phyloP scores from a whole-genome alignment of 1,284 basidiomycete genomes.

The Apiotrichum brassicae region DNA sequence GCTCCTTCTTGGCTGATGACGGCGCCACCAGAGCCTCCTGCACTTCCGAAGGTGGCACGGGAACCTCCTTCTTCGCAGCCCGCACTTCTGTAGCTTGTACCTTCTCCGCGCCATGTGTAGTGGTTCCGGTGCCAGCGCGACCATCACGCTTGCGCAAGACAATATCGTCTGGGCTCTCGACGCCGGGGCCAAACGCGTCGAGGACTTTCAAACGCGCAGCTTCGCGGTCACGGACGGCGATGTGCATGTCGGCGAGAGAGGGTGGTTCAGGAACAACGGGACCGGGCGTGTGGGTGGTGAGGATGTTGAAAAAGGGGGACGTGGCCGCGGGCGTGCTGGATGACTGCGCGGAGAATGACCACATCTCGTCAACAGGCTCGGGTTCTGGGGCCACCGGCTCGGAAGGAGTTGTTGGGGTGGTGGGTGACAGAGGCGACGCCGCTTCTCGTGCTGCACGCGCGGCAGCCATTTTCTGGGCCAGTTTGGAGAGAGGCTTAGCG shows the following conservation, averaged over 20 bases:
- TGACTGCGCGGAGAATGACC: slow-evolving; percentile 2
- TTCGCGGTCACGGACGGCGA: slow-evolving; percentile 26
- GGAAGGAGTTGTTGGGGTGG: neutral
- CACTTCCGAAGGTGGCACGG: neutral
- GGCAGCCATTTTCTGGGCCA: slow-evolving; percentile 52
- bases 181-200: slow-evolving; percentile 29
- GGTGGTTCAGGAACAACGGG: slow-evolving; percentile 7
- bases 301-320: slow-evolving; percentile 40
- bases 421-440: neutral
- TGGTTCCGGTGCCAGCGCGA: slow-evolving; percentile 40
- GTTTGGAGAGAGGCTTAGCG: slow-evolving; percentile 50
- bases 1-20: too few relatives aligned
- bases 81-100: slow-evolving; percentile 7
- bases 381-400: slow-evolving; percentile 11
- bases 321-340: slow-evolving; percentile 6
- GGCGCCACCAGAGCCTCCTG: slow-evolving; percentile 5
- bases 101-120: slow-evolving; percentile 6
- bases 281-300: slow-evolving; percentile 27
- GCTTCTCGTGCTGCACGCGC: slow-evolving; percentile 32
- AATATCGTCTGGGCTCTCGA: slow-evolving; percentile 52
- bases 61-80: slow-evolving; percentile 3
- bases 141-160: slow-evolving; percentile 50
- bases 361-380: slow-evolving; percentile 6
- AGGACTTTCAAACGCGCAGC: slow-evolving; percentile 27
- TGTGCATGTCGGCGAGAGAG: slow-evolving; percentile 24